A percentile compares a stretch with the other conserved stretches of the same genome.
phyloP scores from a whole-genome alignment of 495 filamentous ascomycete genomes.

The Elaphomyces granulatus region DNA sequence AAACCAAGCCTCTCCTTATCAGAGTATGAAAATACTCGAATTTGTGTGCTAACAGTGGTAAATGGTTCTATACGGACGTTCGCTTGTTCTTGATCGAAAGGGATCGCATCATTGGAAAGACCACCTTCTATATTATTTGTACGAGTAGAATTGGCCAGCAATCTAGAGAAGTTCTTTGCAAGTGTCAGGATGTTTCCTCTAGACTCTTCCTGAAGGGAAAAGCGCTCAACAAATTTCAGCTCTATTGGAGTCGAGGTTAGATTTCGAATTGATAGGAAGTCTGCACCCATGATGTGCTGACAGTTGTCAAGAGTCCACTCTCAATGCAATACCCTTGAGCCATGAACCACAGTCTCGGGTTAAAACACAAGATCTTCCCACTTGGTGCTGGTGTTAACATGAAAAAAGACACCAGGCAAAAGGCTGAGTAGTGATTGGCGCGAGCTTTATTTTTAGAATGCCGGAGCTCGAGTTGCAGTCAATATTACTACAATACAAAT shows the following conservation, averaged over 20 bases:
- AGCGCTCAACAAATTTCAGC: slow-evolving; percentile 62
- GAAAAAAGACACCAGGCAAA: too few relatives aligned
- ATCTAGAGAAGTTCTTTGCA: slow-evolving; percentile 36
- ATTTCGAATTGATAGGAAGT: slow-evolving; percentile 68
- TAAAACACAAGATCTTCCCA: too few relatives aligned
- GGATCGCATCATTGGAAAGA: slow-evolving; percentile 34
- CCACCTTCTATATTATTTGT: slow-evolving; percentile 22
- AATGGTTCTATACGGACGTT: slow-evolving; percentile 45
- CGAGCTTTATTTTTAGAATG: too few relatives aligned
- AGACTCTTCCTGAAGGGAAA: slow-evolving; percentile 36
- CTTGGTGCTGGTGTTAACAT: too few relatives aligned
- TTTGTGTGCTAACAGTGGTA: slow-evolving; percentile 38
- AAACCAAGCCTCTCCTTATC: slow-evolving; percentile 44
- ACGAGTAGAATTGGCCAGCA: slow-evolving; percentile 30
- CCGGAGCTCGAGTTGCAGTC: too few relatives aligned
- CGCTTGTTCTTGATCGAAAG: slow-evolving; percentile 41
- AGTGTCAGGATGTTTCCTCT: slow-evolving; percentile 31
- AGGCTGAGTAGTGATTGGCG: too few relatives aligned
- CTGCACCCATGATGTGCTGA: slow-evolving; percentile 22
- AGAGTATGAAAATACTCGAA: slow-evolving; percentile 28
- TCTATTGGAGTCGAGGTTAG: slow-evolving; percentile 59
- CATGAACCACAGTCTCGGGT: too few relatives aligned
- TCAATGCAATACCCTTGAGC: too few relatives aligned
- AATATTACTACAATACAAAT: too few relatives aligned
- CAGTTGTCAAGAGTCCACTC: too few relatives aligned